Evolutionary conservation across 176 grass and related monocot species (phyloP).

Genomic region (Aegilops speltoides): DNA sequence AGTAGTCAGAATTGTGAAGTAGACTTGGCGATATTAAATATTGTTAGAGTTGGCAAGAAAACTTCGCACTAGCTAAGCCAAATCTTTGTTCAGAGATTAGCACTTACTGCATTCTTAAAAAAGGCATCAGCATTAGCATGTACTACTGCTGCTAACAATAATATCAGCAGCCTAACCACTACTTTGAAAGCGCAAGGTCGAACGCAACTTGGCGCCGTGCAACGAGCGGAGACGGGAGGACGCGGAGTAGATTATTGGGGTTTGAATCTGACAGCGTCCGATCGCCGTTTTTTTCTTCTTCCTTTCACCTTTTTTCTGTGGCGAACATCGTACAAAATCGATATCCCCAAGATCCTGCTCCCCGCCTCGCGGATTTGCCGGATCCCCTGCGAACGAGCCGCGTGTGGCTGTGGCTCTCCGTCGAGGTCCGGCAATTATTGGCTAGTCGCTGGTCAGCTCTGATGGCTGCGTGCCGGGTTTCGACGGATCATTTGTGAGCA

Average conservation of each 20-base stretch:
- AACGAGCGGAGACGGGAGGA: background rate
- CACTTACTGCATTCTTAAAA: background rate
- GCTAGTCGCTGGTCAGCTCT: background rate
- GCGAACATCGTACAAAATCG: constrained; percentile 55
- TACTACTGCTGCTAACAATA: background rate
- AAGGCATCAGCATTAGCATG: background rate
- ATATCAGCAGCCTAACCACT: background rate
- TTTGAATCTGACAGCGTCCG: constrained; percentile 38
- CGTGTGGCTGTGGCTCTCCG: background rate
- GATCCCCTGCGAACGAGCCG: constrained; percentile 23
- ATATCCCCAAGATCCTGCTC: constrained; percentile 48
- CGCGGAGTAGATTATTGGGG: constrained; percentile 17
- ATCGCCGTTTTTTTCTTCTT: constrained; percentile 6
- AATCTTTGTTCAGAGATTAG: background rate
- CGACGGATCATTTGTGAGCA: background rate
- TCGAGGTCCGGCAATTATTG: background rate
- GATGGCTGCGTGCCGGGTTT: background rate
- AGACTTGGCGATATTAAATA: background rate
- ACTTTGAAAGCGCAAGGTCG: background rate
- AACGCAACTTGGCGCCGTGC: constrained; percentile 17
- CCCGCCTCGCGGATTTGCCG: constrained; percentile 23
- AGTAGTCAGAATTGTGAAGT: background rate
- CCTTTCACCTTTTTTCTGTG: background rate
- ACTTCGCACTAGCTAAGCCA: background rate
- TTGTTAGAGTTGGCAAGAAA: background rate